Conservation (phyloP, 2,329 filamentous ascomycete genomes). For the Aspergillus chevalieri region DNA sequence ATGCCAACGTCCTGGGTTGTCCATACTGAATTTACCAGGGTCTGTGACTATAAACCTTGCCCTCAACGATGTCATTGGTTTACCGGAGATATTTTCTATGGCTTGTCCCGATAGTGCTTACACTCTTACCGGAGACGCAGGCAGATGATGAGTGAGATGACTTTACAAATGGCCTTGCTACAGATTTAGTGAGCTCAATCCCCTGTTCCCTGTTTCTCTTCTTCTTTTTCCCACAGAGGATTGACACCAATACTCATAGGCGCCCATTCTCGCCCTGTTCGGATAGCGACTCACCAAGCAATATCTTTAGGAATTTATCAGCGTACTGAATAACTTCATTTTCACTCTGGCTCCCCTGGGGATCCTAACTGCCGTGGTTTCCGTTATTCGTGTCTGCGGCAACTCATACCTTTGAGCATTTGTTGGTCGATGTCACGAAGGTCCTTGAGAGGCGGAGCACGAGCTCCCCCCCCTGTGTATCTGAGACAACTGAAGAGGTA, state of each 20-base stretch:
- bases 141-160: slow-evolving; percentile 29
- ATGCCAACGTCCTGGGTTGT: no score
- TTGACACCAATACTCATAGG: slow-evolving; percentile 10
- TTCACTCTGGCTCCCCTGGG: slow-evolving; percentile 45
- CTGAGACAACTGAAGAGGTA: slow-evolving; percentile 40
- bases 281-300: slow-evolving; percentile 45
- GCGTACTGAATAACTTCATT: slow-evolving; percentile 39
- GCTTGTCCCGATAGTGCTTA: slow-evolving; percentile 1
- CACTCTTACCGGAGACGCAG: slow-evolving; percentile 13
- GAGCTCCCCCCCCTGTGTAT: slow-evolving; percentile 46
- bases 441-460: slow-evolving; percentile 33
- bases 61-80: no score
- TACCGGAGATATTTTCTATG: no score
- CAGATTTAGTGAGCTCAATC: slow-evolving; percentile 28
- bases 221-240: no score
- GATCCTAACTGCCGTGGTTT: slow-evolving; percentile 40
- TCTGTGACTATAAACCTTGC: no score
- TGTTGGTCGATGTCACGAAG: slow-evolving; percentile 43
- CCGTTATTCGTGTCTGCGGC: slow-evolving; percentile 43
- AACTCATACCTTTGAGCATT: slow-evolving; percentile 39
- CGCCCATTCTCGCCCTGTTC: slow-evolving; percentile 37
- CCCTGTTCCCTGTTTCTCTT: no score
- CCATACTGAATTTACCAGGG: no score
- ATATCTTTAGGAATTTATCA: slow-evolving; percentile 42
- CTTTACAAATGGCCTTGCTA: slow-evolving; percentile 35